phyloP scores from a whole-genome alignment of 106 monocot genomes.

The Allium cepa region DNA sequence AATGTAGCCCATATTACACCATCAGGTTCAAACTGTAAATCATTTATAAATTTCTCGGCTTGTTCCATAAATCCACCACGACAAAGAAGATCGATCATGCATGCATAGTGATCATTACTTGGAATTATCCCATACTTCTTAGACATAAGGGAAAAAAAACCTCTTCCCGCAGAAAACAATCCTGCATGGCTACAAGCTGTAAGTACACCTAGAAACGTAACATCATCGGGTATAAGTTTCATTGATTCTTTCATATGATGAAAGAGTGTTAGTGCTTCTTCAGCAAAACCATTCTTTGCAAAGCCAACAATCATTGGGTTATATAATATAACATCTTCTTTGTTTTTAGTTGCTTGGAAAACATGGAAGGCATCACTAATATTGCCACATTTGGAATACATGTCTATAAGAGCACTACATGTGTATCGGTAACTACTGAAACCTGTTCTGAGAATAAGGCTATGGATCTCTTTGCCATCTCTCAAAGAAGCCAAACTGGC shows the following conservation, averaged over 20 bases:
- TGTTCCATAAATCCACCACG: slow-evolving; percentile 53
- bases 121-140: slow-evolving; percentile 34
- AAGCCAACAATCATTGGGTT: slow-evolving; percentile 65
- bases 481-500: slow-evolving; percentile 41
- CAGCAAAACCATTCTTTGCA: slow-evolving; percentile 59
- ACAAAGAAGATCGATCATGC: slow-evolving; percentile 62
- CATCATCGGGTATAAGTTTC: slow-evolving; percentile 34
- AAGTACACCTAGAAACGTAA: slow-evolving; percentile 60
- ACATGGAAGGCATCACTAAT: slow-evolving; percentile 22
- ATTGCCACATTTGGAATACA: slow-evolving; percentile 83
- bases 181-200: slow-evolving; percentile 74
- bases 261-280: slow-evolving; percentile 44
- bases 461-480: slow-evolving; percentile 40
- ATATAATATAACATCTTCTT: slow-evolving; percentile 37
- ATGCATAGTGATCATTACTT: slow-evolving; percentile 60
- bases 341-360: slow-evolving; percentile 37
- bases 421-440: slow-evolving; percentile 27
- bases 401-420: slow-evolving; percentile 50
- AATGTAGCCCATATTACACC: slow-evolving; percentile 60
- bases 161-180: slow-evolving; percentile 27
- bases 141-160: slow-evolving; percentile 39
- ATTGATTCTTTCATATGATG: slow-evolving; percentile 22
- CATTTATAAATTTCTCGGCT: slow-evolving; percentile 44
- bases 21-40: slow-evolving; percentile 44
- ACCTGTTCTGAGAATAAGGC: slow-evolving; percentile 32